Evolutionary conservation across 805 yeast genomes (phyloP).

Genomic region (Blastobotrys mokoenaii): DNA sequence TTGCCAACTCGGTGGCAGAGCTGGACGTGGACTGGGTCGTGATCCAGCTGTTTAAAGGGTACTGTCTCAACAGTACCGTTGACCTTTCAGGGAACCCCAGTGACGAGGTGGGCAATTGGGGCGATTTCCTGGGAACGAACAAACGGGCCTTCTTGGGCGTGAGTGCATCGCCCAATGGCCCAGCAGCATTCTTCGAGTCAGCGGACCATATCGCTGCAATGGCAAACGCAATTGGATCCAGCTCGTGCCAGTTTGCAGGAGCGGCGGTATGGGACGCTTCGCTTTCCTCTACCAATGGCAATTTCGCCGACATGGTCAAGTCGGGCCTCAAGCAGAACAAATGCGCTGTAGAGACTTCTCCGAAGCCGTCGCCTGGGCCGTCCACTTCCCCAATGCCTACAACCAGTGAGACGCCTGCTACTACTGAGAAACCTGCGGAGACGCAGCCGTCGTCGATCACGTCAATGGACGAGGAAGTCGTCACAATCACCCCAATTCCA

Average conservation of each 20-base stretch:
- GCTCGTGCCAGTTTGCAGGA: constrained; percentile 41
- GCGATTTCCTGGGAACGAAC: constrained; percentile 42
- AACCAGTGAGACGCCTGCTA: too few relatives aligned
- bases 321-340: constrained; percentile 26
- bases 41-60: constrained; percentile 60
- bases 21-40: constrained; percentile 50
- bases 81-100: constrained; percentile 1
- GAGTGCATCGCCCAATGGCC: constrained; percentile 47
- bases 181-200: constrained; percentile 43
- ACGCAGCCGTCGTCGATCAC: constrained; percentile 14
- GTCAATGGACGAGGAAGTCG: too few relatives aligned
- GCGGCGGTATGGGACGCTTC: constrained; percentile 78
- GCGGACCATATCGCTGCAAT: constrained; percentile 31
- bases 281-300: constrained; percentile 41
- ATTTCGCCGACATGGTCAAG: constrained; percentile 39
- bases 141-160: constrained; percentile 49
- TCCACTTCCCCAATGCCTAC: too few relatives aligned
- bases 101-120: constrained; percentile 37
- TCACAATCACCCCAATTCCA: too few relatives aligned
- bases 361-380: too few relatives aligned
- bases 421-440: too few relatives aligned
- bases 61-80: constrained; percentile 28
- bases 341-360: too few relatives aligned
- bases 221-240: constrained; percentile 11
- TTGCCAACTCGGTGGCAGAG: constrained; percentile 33